Base-by-base conservation (phyloP, 2,329 filamentous ascomycete genomes). In the Gaeumannomyces sp. region DNA sequence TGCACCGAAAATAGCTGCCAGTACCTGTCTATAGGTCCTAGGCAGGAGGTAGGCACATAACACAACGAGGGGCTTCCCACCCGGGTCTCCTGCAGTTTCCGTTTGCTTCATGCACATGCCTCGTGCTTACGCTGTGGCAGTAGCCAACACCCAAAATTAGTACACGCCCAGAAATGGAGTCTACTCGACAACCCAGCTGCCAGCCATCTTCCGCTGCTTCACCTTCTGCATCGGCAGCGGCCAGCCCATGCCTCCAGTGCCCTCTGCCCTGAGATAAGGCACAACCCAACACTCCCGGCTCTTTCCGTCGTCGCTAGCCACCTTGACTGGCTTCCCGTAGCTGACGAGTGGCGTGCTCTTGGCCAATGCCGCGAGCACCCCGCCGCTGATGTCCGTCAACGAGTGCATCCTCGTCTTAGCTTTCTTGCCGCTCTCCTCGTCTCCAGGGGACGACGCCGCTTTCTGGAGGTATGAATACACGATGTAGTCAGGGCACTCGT, bases 291-390 rank as follows among this genome's bases (percentile, higher is more conserved):
- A 93, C 76, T 95, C 89, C 61, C 93, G 84, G 67, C 77, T 77
- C 66, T 73, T 79, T 29, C 73, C 73, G 1, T 72, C 71, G 31
- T 73, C 71, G 60, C 74, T 77, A 57, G 77, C 75, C 62, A 84
- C 79, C 70, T 95, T 95, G 73, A 97, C 88, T 1, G 95, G 94
- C 79, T 98, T 98, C 4, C 92, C 91, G 69, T 94, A 93, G 53
- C 85, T 85, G 28, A 98, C 76, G 64, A 99, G 79, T 61, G 93
- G 91, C 16, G 95, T 98, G 0, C 91, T 91, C 73, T 92, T 89
- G 6, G 93, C 91, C 64, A 98, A 80, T 1, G 86, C 87, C 4
- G 90, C 86, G 7, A 99, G 82, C 74, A 96, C 91, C 2, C 85
- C 83, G 1, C 87, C 89, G 22, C 87, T 90, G 8, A 96, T 81